Base-by-base conservation (phyloP, 805 yeast species). In the Candida multigemmis region DNA sequence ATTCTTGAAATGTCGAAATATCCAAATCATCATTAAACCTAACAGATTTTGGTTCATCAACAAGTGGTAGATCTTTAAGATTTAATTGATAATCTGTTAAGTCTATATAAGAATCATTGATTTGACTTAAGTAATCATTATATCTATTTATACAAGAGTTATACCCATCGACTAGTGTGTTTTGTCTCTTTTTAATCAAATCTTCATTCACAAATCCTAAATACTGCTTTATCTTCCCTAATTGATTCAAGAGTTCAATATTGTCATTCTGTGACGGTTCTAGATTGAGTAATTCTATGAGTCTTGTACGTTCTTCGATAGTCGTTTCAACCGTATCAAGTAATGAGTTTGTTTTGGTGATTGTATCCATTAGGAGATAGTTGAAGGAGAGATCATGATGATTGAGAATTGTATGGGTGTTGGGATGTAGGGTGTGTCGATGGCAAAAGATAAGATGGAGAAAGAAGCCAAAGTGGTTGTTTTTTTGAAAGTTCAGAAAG, bases 21-120 rank as follows among this genome's bases (percentile, higher is more conserved):
- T 60, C 64, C 60, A 55, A 37, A 23, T 46, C 43, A 26, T 60
- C 68, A 31, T 50, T 42, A 34, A 62, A 62, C 19, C 68, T 41
- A 6, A 62, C 68, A 12, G 58, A 42, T 30, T 59, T 56, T 20
- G 34, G 22, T 14, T 30, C 33, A 8, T 22, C 25, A 10, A 19
- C n/a, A 13, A 22, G 25, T 11, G 31, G 36, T 7, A 30, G 19
- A 9, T 28, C 34, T 22, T 26, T 34, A 9, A 15, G 21, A 5
- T 21, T 32, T 27, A 42, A 58, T 19, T 28, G 36, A 31, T 55
- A 60, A 31, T 60, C 64, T 8, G 42, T 40, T 2, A 50, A 37
- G 24, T 53, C 51, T 9, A 59, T 41, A 24, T 42, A 37, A 3
- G 50, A 30, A 30, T 59, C 65, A 10, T 41, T 26, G 2, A 26